Conservation (phyloP, 2,329 filamentous ascomycete genomes). For the Tolypocladium pustulatum region DNA sequence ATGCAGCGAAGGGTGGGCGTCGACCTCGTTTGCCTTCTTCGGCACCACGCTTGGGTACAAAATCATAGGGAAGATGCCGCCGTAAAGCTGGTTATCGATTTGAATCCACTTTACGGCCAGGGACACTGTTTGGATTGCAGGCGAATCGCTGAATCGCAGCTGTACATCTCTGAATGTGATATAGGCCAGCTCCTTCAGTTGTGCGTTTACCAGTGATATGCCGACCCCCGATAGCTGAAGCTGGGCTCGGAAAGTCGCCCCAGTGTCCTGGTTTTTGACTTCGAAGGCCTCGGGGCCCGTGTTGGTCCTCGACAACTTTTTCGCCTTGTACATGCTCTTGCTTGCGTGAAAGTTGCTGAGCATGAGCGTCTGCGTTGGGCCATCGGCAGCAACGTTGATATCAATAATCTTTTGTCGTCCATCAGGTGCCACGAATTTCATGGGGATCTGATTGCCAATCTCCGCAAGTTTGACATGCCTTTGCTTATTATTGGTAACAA, state of each 20-base stretch:
- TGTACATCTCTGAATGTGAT: slow-evolving; percentile 86
- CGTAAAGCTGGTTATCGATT: slow-evolving; percentile 96
- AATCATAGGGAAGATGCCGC: slow-evolving; percentile 94
- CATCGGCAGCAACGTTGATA: slow-evolving; percentile 89
- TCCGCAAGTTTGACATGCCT: slow-evolving; percentile 90
- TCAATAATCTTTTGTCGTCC: slow-evolving; percentile 83
- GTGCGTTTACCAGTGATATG: slow-evolving; percentile 85
- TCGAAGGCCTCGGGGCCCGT: slow-evolving; percentile 59
- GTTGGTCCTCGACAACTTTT: slow-evolving; percentile 37
- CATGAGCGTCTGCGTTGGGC: slow-evolving; percentile 88
- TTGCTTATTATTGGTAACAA: slow-evolving; percentile 45
- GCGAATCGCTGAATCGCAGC: slow-evolving; percentile 86
- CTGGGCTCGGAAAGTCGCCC: slow-evolving; percentile 80
- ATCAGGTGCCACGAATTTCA: slow-evolving; percentile 67
- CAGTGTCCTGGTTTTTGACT: slow-evolving; percentile 83
- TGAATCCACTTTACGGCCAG: slow-evolving; percentile 97
- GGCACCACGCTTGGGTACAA: slow-evolving; percentile 96
- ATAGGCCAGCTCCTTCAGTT: slow-evolving; percentile 86
- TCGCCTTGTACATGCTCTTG: slow-evolving; percentile 74
- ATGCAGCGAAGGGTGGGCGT: slow-evolving; percentile 90
- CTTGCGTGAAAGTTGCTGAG: slow-evolving; percentile 88
- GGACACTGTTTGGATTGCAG: slow-evolving; percentile 82
- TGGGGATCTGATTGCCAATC: slow-evolving; percentile 90
- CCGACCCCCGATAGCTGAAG: slow-evolving; percentile 83
- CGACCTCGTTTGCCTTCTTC: slow-evolving; percentile 92